Evolutionary conservation across 2,329 filamentous ascomycete genomes (phyloP).

Genomic region (Curvularia eragrostidis): DNA sequence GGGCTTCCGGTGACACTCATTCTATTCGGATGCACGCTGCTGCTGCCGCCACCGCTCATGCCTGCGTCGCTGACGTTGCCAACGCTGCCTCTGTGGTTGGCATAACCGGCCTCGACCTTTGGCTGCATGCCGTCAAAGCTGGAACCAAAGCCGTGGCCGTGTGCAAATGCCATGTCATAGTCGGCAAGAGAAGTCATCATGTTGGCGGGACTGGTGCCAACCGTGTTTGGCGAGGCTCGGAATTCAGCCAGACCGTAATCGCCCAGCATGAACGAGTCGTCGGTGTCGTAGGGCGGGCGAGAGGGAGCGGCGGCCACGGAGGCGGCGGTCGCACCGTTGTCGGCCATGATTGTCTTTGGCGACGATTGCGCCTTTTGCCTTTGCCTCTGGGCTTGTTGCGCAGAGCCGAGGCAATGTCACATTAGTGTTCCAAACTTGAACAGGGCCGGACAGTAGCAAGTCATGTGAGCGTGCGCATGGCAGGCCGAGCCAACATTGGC

Average conservation of each 20-base stretch:
- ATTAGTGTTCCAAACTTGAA: conserved; percentile 24
- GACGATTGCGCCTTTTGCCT: conserved; percentile 29
- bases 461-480: conserved; percentile 11
- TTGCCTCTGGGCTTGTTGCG: conserved; percentile 17
- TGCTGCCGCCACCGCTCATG: conserved; percentile 30
- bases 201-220: conserved; percentile 33
- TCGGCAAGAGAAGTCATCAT: conserved; percentile 44
- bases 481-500: conserved; percentile 9
- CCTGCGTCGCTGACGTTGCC: conserved; percentile 44
- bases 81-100: conserved; percentile 41
- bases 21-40: conserved; percentile 36
- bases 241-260: conserved; percentile 46
- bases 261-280: conserved; percentile 45
- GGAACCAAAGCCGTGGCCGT: conserved; percentile 30
- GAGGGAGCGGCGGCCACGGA: conserved; percentile 40
- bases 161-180: conserved; percentile 41
- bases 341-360: conserved; percentile 31
- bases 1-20: conserved; percentile 45
- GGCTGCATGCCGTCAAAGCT: conserved; percentile 32
- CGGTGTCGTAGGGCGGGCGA: conserved; percentile 39
- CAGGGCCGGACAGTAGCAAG: neutral
- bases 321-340: conserved; percentile 36
- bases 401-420: conserved; percentile 24
- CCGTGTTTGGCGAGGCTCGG: conserved; percentile 33
- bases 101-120: conserved; percentile 33